These are phyloP conservation scores for Ensete ventricosum DNA, from an alignment of 176 grass and related monocot species.

Conservation along the genomic window DNA sequence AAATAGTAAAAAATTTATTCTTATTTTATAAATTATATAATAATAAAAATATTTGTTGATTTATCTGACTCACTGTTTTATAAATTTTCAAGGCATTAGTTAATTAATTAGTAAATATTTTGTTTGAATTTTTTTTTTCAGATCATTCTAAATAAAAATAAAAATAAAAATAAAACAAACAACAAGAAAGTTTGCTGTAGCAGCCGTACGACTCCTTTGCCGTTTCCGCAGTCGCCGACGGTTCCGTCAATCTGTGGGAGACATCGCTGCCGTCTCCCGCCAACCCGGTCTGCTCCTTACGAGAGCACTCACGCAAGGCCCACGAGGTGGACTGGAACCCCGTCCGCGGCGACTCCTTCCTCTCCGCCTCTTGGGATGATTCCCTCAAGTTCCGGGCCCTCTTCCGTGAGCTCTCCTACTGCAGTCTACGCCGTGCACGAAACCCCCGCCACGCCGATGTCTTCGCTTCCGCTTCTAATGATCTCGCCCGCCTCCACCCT, in stretches of 20 bases:
- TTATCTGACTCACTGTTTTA: no score
- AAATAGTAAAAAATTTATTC: no score
- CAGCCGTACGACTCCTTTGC: slow-evolving; percentile 63
- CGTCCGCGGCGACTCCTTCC: slow-evolving; percentile 56
- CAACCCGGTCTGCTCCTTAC: slow-evolving; percentile 60
- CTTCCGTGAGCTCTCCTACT: slow-evolving; percentile 73
- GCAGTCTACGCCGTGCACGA: slow-evolving; percentile 61
- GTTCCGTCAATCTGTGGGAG: slow-evolving; percentile 73
- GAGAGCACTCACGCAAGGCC: slow-evolving; percentile 79
- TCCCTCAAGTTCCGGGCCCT: slow-evolving; percentile 76
- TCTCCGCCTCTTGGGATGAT: slow-evolving; percentile 75
- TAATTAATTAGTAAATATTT: no score
- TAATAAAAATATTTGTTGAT: no score
- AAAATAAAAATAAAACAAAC: no score
- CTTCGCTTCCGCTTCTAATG: slow-evolving; percentile 67
- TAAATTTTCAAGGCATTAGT: no score
- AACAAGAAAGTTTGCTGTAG: no score
- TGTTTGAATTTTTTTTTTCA: no score
- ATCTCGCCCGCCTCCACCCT: slow-evolving; percentile 50
- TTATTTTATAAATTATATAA: no score
- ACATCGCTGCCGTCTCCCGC: slow-evolving; percentile 37
- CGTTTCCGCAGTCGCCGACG: slow-evolving; percentile 54
- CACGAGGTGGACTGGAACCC: slow-evolving; percentile 65
- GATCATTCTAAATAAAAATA: no score
- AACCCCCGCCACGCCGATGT: slow-evolving; percentile 70